Evolutionary conservation across 305 asterid genomes (phyloP).

Genomic region (Solanum hybrid): DNA sequence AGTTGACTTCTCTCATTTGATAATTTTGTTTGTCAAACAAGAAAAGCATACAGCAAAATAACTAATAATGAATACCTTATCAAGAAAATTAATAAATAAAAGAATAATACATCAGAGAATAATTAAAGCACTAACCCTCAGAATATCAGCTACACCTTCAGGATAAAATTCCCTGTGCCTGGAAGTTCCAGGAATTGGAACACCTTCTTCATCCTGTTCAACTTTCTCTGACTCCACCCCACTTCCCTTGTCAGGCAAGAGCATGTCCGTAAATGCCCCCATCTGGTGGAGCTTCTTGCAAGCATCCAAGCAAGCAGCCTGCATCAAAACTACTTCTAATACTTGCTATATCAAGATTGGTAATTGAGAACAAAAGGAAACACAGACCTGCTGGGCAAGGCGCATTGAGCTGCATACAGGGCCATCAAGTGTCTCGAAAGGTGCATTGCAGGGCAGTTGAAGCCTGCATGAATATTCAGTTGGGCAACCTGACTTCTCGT

Average conservation of each 20-base stretch:
- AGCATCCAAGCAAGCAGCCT: conserved; percentile 99
- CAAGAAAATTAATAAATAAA: background rate
- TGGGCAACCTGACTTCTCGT: conserved; percentile 66
- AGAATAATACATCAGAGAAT: conserved; percentile 1
- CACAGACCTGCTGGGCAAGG: conserved; percentile 90
- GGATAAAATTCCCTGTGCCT: conserved; percentile 99
- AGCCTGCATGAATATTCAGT: conserved; percentile 95
- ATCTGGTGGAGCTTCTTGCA: conserved; percentile 99
- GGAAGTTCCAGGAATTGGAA: conserved; percentile 94
- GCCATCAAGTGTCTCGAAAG: conserved; percentile 93
- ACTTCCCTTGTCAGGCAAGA: conserved; percentile 94
- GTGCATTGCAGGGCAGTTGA: conserved; percentile 99
- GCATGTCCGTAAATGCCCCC: conserved; percentile 99
- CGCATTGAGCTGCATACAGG: conserved; percentile 95
- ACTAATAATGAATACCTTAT: background rate
- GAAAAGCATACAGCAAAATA: conserved; percentile 6
- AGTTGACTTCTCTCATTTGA: background rate
- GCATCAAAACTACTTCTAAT: conserved; percentile 12
- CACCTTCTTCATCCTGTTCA: conserved; percentile 88
- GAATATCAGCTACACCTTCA: conserved; percentile 94
- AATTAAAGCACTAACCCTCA: conserved; percentile 45
- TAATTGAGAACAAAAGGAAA: background rate
- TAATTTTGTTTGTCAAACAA: background rate
- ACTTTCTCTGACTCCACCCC: conserved; percentile 61
- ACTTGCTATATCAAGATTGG: background rate